Evolutionary conservation across 2,329 filamentous ascomycete species (phyloP).

Genomic region (Fusarium devonianum): DNA sequence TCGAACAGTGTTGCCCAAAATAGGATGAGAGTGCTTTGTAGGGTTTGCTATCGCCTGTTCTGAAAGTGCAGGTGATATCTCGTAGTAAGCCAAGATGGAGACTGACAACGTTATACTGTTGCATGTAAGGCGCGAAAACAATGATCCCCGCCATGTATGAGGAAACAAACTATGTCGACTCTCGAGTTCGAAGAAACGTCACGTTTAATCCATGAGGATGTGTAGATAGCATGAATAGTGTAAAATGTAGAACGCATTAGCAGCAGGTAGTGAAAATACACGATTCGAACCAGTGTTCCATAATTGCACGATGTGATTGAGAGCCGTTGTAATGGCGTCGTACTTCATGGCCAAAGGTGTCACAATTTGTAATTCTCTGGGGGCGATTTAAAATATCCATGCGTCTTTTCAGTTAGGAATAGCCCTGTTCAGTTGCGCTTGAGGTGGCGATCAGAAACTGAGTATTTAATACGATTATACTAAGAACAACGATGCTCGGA

Average conservation of each 20-base stretch:
- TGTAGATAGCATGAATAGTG: not conserved
- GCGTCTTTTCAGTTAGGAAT: conserved; percentile 21
- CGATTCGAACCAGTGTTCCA: no score
- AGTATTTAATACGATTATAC: conserved; percentile 7
- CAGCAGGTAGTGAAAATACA: no score
- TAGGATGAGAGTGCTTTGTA: not conserved
- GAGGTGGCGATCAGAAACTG: conserved; percentile 11
- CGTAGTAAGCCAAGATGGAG: not conserved
- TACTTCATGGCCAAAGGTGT: conserved; percentile 21
- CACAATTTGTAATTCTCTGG: conserved; percentile 22
- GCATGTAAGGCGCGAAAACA: no score
- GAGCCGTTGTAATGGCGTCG: no score
- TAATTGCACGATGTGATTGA: conserved; percentile 27
- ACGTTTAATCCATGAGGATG: conserved; percentile 19
- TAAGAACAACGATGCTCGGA: not conserved
- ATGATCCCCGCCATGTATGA: no score
- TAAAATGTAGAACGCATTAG: not conserved
- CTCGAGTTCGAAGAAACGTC: conserved; percentile 17
- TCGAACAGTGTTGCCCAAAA: no score
- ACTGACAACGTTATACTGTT: not conserved
- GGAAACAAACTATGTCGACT: no score
- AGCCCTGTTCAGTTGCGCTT: conserved; percentile 23
- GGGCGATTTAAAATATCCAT: conserved; percentile 20
- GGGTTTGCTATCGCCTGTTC: not conserved
- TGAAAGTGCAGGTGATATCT: not conserved